A percentile compares a stretch with the other conserved stretches of the same genome.
These are phyloP conservation scores for Magnolia changhungtana DNA, from an alignment of 164 flowering plant genomes.

Conservation along the genomic window DNA sequence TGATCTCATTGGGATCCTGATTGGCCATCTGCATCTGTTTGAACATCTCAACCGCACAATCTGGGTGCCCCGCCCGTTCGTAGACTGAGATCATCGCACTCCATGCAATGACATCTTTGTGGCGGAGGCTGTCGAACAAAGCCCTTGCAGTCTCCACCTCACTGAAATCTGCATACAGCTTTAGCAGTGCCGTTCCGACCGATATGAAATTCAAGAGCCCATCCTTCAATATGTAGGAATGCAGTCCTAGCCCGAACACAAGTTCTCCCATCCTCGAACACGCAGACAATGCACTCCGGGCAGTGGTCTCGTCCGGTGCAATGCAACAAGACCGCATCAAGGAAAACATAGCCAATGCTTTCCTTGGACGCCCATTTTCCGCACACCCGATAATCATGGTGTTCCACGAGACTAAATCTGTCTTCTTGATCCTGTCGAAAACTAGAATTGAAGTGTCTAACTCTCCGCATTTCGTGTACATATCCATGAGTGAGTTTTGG, in stretches of 20 bases:
- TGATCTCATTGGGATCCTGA: conserved; percentile 44
- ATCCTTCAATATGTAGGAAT: conserved; percentile 33
- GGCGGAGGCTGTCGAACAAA: conserved; percentile 37
- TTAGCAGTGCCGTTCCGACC: conserved; percentile 45
- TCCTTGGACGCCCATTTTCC: conserved; percentile 29
- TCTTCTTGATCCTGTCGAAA: conserved; percentile 31
- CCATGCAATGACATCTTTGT: conserved; percentile 57
- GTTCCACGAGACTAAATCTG: conserved; percentile 60
- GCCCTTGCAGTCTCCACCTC: conserved; percentile 24
- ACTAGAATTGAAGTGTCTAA: conserved; percentile 30
- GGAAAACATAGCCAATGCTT: conserved; percentile 31
- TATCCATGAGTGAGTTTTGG: conserved; percentile 49
- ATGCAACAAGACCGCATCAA: conserved; percentile 24
- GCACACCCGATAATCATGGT: conserved; percentile 41
- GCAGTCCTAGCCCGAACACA: conserved; percentile 34
- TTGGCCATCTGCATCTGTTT: conserved; percentile 39
- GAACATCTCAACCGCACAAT: conserved; percentile 33
- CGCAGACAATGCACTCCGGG: conserved; percentile 31
- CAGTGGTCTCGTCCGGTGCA: conserved; percentile 31
- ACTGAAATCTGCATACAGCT: conserved; percentile 50
- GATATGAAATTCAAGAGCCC: conserved; percentile 37
- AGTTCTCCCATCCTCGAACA: conserved; percentile 25
- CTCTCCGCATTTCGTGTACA: conserved; percentile 51
- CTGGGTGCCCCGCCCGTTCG: conserved; percentile 33
- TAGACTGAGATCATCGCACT: conserved; percentile 50